These are phyloP conservation scores for Fusarium secorum DNA, from an alignment of 2,329 filamentous ascomycete species.

Conservation along the genomic window DNA sequence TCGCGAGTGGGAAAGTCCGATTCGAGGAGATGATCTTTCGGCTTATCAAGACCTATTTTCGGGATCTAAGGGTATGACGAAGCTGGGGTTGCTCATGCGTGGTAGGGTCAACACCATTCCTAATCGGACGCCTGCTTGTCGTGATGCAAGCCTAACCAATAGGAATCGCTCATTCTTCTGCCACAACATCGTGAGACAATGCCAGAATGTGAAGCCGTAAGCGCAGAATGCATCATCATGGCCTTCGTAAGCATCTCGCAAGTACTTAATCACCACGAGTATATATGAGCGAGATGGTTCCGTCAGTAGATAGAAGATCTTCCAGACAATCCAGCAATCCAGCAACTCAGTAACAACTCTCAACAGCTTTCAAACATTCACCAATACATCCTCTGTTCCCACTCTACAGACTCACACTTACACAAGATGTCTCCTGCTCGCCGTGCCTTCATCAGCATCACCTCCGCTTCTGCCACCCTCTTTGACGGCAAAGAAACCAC, in stretches of 20 bases:
- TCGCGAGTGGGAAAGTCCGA: background rate
- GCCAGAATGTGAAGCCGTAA: background rate
- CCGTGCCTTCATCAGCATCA: slow-evolving; percentile 18
- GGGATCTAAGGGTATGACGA: background rate
- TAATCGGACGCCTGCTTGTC: background rate
- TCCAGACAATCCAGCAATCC: background rate
- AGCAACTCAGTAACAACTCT: background rate
- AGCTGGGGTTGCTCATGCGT: background rate
- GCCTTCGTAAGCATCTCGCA: background rate
- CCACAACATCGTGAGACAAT: background rate
- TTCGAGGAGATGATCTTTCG: background rate
- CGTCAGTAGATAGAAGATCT: background rate
- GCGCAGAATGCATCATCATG: background rate
- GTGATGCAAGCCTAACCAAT: background rate
- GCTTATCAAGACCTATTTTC: background rate
- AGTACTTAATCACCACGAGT: background rate
- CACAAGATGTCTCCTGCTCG: slow-evolving; percentile 9
- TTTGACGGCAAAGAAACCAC: slow-evolving; percentile 15
- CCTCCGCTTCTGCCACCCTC: slow-evolving; percentile 15
- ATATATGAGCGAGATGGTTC: background rate
- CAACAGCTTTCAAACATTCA: background rate
- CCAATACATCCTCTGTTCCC: background rate
- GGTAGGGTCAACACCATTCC: background rate
- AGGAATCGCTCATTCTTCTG: background rate
- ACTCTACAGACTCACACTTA: background rate